These are phyloP conservation scores for Populus hybrid DNA, from an alignment of 441 rosid genomes.

Conservation along the genomic window DNA sequence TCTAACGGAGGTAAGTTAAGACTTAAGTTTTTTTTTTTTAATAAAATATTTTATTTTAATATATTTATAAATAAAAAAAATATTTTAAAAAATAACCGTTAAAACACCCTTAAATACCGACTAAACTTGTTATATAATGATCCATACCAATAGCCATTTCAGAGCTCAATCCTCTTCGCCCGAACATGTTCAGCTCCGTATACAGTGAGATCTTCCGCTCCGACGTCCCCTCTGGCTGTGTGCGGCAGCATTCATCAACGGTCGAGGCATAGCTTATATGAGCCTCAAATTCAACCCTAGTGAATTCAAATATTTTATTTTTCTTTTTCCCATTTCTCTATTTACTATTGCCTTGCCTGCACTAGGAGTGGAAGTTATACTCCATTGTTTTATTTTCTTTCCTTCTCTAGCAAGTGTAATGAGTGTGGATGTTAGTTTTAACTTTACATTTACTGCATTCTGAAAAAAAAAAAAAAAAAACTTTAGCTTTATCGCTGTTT, in stretches of 20 bases:
- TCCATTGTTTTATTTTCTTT: background rate
- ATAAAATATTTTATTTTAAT: too few species aligned
- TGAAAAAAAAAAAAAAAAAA: background rate
- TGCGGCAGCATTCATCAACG: background rate
- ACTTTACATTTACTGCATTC: background rate
- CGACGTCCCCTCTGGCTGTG: too few species aligned
- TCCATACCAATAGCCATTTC: too few species aligned
- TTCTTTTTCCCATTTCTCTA: background rate
- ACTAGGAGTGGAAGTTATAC: background rate
- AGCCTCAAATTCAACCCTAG: background rate
- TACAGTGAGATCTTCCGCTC: too few species aligned
- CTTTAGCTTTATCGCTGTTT: background rate
- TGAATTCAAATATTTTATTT: background rate
- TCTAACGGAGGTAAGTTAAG: too few species aligned
- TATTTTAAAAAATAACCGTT: too few species aligned
- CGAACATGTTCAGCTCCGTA: too few species aligned
- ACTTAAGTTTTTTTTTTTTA: too few species aligned
- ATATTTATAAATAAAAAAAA: too few species aligned
- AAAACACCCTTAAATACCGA: too few species aligned
- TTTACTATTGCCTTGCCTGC: background rate
- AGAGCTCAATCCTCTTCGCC: too few species aligned
- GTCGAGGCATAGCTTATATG: background rate
- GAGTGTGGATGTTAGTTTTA: background rate
- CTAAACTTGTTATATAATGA: too few species aligned
- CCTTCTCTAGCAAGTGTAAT: background rate